Evolutionary conservation across 768 basidiomycete species (phyloP).

Genomic region (Floccularia luteovirens): DNA sequence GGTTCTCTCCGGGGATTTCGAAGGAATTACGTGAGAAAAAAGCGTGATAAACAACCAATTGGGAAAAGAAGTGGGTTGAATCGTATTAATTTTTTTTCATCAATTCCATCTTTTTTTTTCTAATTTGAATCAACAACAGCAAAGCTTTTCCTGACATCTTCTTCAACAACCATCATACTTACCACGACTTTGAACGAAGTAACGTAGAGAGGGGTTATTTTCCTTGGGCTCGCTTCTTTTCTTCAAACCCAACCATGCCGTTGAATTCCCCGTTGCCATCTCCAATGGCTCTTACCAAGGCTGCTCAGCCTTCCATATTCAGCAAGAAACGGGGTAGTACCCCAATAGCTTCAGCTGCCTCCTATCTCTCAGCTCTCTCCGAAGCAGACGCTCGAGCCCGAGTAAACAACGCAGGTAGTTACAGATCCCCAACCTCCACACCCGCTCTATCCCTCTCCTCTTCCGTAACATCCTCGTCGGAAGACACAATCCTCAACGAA

Average conservation of each 20-base stretch:
- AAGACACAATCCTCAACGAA: constrained; percentile 59
- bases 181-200: no score
- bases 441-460: constrained; percentile 72
- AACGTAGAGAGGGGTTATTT: no score
- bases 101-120: no score
- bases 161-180: no score
- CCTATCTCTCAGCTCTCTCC: constrained; percentile 42
- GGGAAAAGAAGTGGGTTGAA: no score
- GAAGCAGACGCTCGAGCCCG: constrained; percentile 54
- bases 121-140: no score
- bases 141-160: no score
- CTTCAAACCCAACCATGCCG: neutral
- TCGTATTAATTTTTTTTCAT: no score
- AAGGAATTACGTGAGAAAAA: no score
- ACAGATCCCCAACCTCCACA: constrained; percentile 46
- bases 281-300: constrained; percentile 37
- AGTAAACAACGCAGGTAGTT: constrained; percentile 19
- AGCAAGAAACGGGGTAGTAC: constrained; percentile 31
- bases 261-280: constrained; percentile 17
- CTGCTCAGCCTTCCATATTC: constrained; percentile 42
- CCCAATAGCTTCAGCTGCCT: constrained; percentile 43
- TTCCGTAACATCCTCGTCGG: constrained; percentile 59
- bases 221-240: no score
- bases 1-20: no score
- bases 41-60: no score